Base-by-base conservation (phyloP, 257 asterid genomes). In the Lycium ferocissimum region DNA sequence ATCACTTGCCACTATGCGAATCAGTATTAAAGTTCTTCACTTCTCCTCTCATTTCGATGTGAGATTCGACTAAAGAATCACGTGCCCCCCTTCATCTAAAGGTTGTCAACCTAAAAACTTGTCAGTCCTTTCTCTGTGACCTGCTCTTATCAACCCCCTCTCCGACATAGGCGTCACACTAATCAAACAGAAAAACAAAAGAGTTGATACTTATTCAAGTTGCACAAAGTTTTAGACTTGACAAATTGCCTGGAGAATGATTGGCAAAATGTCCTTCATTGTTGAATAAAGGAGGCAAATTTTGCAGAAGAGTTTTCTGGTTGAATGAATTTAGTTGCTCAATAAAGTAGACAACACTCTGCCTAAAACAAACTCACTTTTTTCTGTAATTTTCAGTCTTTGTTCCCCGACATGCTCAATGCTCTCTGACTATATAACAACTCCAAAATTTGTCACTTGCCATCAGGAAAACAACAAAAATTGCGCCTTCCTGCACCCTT, bases 321-420 rank as follows among this genome's bases (percentile, higher is more conserved):
- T 51, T 2, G 9, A 51, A 51, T 51, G 11, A 5, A 7, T 51
- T 51, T 51, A 51, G 56, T 51, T 51, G 56, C 56, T 51, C 8
- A 69, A 69, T 70, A 70, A 70, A 70, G 79, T 40, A 70, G 54
- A 70, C 54, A 70, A 17, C 79, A 70, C 20, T 56, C 62, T 56
- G 8, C 18, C 15, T 26, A 65, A 65, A 65, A 33, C 7, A 0
- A 65, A 43, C 6, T 6, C 1, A 12, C 76, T 14, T 70, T 70
- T 70, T 13, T 38, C 79, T 0, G 78, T 38, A 8, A 13, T 43
- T 72, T 72, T 72, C 80, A 72, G 57, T 72, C 9, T 72, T 43
- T n/a, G 80, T 72, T 5, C 57, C 80, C 58, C 58, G 4, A 56
- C 61, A 13, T 56, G 13, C 61, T 13, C n/a, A 12, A 56, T 56